Base-by-base conservation (phyloP, 2,329 filamentous ascomycete species). In the Monilinia fructigena region DNA sequence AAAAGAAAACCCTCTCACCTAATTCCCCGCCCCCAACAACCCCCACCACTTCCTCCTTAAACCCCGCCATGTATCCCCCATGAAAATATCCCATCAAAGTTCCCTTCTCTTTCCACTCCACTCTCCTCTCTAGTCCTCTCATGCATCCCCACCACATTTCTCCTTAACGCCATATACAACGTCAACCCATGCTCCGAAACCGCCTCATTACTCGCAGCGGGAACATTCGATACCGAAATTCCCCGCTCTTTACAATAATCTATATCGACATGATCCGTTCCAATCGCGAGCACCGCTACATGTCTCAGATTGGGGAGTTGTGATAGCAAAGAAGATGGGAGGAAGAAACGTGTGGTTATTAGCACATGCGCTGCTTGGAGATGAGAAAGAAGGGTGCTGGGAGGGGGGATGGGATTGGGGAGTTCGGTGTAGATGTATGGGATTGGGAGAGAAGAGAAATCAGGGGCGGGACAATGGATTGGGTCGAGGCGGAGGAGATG, bases 251-350 rank as follows among this genome's bases (percentile, higher is more conserved):
- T 69, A 67, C 78, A 79, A 3, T 77, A 75, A 0, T 65, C 74
- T 0, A 79, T 68, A 70, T 80, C 78, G 1, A 80, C 71, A n/a
- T 68, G 67, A 68, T 80, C 78, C 20, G 72, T 76, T 12, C 79
- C 79, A 18, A 76, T 77, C 0, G 78, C 79, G 23, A 78, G 71
- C 2, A 78, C 72, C 42, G 74, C 74, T 31, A 80, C 66, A 67
- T 78, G 72, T 16, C 74, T 70, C 63, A 79, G 71, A 1, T 73
- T 72, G 7, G 78, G 76, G 23, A 69, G 75, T 16, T 71, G 71
- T 10, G 68, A 62, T 11, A 79, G 68, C 2, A 72, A 67, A 18
- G 70, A 69, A 7, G 74, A 74, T 4, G 71, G 66, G 35, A 81
- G 66, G 11, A 75, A 76, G 12, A 45, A 60, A 4, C 55, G 56